These are phyloP conservation scores for Catunica adiposa DNA, from an alignment of 2,329 filamentous ascomycete genomes.

Conservation along the genomic window DNA sequence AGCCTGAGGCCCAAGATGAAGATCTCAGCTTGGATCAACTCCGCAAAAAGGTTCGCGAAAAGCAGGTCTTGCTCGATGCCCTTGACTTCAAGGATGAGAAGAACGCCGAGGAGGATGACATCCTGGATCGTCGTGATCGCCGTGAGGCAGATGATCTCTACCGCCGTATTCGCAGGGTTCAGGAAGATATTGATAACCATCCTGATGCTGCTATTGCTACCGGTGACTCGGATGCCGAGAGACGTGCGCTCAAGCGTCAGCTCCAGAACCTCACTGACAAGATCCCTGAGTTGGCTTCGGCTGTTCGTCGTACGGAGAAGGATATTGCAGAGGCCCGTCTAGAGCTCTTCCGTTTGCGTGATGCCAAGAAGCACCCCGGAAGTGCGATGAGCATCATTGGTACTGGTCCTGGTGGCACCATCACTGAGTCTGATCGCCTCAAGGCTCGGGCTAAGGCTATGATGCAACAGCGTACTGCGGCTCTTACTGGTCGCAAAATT, in stretches of 20 bases:
- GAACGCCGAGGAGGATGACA: conserved; percentile 75
- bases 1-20: conserved; percentile 52
- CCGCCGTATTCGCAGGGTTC: conserved; percentile 73
- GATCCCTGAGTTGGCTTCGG: conserved; percentile 78
- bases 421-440: conserved; percentile 86
- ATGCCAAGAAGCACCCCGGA: conserved; percentile 79
- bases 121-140: conserved; percentile 75
- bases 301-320: conserved; percentile 79
- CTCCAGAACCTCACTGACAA: conserved; percentile 78
- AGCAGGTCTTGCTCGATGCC: conserved; percentile 83
- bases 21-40: conserved; percentile 77
- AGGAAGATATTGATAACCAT: conserved; percentile 87
- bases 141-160: conserved; percentile 90
- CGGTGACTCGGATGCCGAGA: conserved; percentile 74
- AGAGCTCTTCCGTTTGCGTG: conserved; percentile 82
- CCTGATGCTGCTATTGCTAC: conserved; percentile 55
- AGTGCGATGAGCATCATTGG: conserved; percentile 71
- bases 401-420: conserved; percentile 73
- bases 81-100: conserved; percentile 94
- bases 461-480: conserved; percentile 96
- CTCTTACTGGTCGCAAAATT: conserved; percentile 70
- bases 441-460: conserved; percentile 93
- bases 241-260: conserved; percentile 71
- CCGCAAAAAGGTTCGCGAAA: conserved; percentile 82
- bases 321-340: conserved; percentile 81